Evolutionary conservation across 192 early-diverging fungal genomes (phyloP), one percentile per base, ranked within the genome.

Genomic region (Coemansia sp.): DNA sequence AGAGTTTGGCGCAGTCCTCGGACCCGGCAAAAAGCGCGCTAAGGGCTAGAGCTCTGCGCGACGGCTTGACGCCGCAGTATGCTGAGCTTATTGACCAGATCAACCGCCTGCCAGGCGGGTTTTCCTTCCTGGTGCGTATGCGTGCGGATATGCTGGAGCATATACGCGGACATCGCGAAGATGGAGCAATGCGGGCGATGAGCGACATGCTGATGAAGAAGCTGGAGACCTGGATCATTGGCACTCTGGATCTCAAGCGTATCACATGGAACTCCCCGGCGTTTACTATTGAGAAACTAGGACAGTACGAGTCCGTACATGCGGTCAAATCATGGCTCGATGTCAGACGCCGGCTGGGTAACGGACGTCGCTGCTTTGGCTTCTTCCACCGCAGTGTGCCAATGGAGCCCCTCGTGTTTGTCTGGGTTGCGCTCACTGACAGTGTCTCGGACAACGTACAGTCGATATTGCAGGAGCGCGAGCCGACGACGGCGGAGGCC

Each of bases 281-380:
- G 2, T 84, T 76, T 27, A 75, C 94, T 3, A 84, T 97, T 15
- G 96, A 97, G 75, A 95, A 93, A 81, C 92, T 95, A 65, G 61
- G 67, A 12, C 79, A 91, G 63, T 95, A 97, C 74, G 96, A 98
- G 75, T 91, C 93, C 0, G 96, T 98, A 6, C 96, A 98, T 72
- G 89, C 92, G 8, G 89, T 98, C 51, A 85, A 86, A 62, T 88
- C 90, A 22, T 93, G 93, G 88, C 77, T 90, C 60, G 91, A 94
- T 63, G 76, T 98, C 68, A 94, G 96, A 74, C 89, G 93, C 78
- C 86, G 91, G 10, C 75, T 92, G 27, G 88, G 90, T 18, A 85
- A 84, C 40, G 92, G 90, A 31, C 79, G 96, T 49, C 84, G 91
- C 24, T 92, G 95, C 59, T 98, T 91, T 86, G 91, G 91, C 1